Percentiles rank a stretch among this genome's conserved stretches.
Conservation (phyloP, 2,329 filamentous ascomycete species). For the Uncinocarpus reesii region DNA sequence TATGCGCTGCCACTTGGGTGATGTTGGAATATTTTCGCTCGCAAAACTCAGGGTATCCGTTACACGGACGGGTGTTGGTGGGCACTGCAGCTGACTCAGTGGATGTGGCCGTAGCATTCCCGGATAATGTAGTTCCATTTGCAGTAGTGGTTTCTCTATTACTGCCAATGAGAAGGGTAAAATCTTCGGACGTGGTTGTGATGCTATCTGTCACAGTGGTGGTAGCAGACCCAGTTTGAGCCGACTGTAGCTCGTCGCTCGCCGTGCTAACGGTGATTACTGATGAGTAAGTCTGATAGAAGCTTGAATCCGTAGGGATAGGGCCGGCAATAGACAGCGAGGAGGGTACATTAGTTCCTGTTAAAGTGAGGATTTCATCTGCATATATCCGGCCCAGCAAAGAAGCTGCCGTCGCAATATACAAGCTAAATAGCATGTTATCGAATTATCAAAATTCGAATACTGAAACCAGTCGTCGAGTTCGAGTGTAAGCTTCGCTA, state of each 20-base stretch:
- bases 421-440: not conserved
- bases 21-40: slow-evolving; percentile 68
- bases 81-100: slow-evolving; percentile 40
- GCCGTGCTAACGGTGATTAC: slow-evolving; percentile 22
- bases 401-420: not conserved
- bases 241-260: slow-evolving; percentile 8
- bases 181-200: slow-evolving; percentile 30
- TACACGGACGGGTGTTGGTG: slow-evolving; percentile 69
- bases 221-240: slow-evolving; percentile 20
- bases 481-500: no score
- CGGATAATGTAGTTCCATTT: slow-evolving; percentile 36
- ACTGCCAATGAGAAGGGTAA: slow-evolving; percentile 34
- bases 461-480: no score
- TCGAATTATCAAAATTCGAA: not conserved
- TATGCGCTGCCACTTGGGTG: slow-evolving; percentile 67
- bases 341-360: slow-evolving; percentile 12
- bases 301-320: slow-evolving; percentile 15
- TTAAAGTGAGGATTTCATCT: slow-evolving; percentile 11
- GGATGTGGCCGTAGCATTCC: slow-evolving; percentile 39
- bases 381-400: not conserved
- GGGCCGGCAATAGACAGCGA: slow-evolving; percentile 8
- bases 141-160: slow-evolving; percentile 19
- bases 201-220: slow-evolving; percentile 19
- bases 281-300: slow-evolving; percentile 22
- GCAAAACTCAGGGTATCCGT: slow-evolving; percentile 69